Percentiles rank a stretch among this genome's conserved stretches.
Conservation (phyloP, 1,284 basidiomycete genomes). For the Stygiomarasmius scandens region DNA sequence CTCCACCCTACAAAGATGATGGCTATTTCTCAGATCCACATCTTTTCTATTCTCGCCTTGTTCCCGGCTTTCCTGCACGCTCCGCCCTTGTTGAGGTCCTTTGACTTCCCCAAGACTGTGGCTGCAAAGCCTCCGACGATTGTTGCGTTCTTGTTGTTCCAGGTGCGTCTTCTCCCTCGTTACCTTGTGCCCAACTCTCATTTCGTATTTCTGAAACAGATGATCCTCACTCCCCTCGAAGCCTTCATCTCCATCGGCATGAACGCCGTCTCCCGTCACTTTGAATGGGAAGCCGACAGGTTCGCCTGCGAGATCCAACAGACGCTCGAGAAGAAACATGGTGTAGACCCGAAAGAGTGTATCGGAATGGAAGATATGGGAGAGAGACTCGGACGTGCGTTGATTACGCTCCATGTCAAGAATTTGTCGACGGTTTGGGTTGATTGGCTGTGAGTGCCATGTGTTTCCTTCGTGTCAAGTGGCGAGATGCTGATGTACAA, state of each 20-base stretch:
- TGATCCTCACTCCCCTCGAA: slow-evolving; percentile 85
- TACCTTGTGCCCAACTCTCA: not conserved
- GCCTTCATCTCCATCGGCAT: slow-evolving; percentile 75
- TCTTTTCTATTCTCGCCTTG: slow-evolving; percentile 83
- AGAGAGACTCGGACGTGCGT: slow-evolving; percentile 76
- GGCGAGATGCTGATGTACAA: too few species aligned
- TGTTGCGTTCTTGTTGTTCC: slow-evolving; percentile 88
- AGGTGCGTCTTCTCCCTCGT: slow-evolving; percentile 40
- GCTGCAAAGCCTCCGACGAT: slow-evolving; percentile 79
- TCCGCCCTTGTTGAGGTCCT: slow-evolving; percentile 80
- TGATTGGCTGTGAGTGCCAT: slow-evolving; percentile 74
- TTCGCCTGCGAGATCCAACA: slow-evolving; percentile 75
- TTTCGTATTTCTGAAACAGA: slow-evolving; percentile 39
- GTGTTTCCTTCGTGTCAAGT: not conserved
- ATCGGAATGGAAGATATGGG: slow-evolving; percentile 70
- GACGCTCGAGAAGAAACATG: slow-evolving; percentile 33
- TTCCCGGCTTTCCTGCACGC: slow-evolving; percentile 95
- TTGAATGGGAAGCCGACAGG: slow-evolving; percentile 90
- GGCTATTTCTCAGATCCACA: slow-evolving; percentile 82
- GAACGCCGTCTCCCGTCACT: slow-evolving; percentile 81
- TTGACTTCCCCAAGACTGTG: slow-evolving; percentile 79
- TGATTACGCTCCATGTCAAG: slow-evolving; percentile 85
- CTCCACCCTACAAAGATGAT: slow-evolving; percentile 90
- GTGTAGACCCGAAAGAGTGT: slow-evolving; percentile 27
- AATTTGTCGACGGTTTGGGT: slow-evolving; percentile 91